These are phyloP conservation scores for Trichoderma sp. DNA, from an alignment of 2,329 filamentous ascomycete genomes.

Conservation along the genomic window DNA sequence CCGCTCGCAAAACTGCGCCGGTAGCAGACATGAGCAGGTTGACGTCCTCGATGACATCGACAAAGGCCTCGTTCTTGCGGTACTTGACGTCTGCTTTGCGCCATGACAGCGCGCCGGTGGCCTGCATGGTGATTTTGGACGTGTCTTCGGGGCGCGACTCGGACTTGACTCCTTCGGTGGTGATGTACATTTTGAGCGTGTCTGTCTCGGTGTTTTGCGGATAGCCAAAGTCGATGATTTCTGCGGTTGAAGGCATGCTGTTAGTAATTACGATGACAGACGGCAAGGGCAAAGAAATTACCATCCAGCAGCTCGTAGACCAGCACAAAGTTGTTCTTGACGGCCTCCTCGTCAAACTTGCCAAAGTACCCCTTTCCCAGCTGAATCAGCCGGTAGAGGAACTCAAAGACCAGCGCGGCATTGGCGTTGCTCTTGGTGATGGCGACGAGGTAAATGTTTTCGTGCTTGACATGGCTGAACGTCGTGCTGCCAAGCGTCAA, in stretches of 20 bases:
- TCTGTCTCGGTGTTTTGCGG: conserved; percentile 99
- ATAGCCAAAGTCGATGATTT: conserved; percentile 98
- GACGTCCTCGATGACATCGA: conserved; percentile 98
- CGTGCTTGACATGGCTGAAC: conserved; percentile 98
- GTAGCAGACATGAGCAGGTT: conserved; percentile 99
- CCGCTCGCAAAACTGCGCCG: conserved; percentile 88
- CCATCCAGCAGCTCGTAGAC: conserved; percentile 96
- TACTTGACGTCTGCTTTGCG: conserved; percentile 97
- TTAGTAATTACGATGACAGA: conserved; percentile 51
- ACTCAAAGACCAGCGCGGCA: conserved; percentile 96
- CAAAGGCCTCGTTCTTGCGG: conserved; percentile 98
- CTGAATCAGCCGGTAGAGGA: conserved; percentile 86
- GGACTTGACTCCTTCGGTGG: conserved; percentile 96
- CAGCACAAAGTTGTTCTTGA: conserved; percentile 99
- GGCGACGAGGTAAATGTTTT: conserved; percentile 97
- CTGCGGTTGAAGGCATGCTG: conserved; percentile 42
- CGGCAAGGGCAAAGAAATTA: too few species aligned
- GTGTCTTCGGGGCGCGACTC: conserved; percentile 85
- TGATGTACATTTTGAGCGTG: conserved; percentile 99
- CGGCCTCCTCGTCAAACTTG: conserved; percentile 98
- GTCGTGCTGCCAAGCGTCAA: conserved; percentile 96
- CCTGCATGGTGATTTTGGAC: conserved; percentile 98
- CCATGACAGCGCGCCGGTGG: conserved; percentile 95
- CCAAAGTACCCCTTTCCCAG: conserved; percentile 95
- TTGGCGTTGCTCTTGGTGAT: conserved; percentile 99